These are phyloP conservation scores for Penicillium canescens DNA, from an alignment of 495 filamentous ascomycete genomes.

Conservation along the genomic window DNA sequence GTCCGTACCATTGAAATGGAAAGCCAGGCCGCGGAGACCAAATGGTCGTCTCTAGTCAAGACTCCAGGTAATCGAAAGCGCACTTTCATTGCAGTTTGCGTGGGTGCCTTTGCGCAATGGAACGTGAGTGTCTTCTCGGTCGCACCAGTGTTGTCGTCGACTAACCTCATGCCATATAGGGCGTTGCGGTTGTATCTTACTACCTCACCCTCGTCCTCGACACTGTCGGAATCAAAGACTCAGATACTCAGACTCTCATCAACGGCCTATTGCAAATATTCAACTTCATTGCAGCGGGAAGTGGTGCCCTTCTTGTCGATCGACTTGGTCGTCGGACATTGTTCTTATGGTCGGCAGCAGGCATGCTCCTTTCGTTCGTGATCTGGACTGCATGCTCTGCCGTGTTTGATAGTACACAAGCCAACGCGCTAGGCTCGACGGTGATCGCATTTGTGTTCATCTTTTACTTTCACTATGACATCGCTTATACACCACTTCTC, in stretches of 20 bases:
- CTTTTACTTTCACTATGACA: conserved; percentile 55
- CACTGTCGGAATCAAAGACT: conserved; percentile 32
- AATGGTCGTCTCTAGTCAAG: conserved; percentile 55
- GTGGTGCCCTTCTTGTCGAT: conserved; percentile 56
- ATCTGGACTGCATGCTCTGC: conserved; percentile 56
- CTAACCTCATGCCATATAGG: conserved; percentile 51
- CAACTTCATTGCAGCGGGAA: conserved; percentile 49
- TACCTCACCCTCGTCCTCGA: conserved; percentile 38
- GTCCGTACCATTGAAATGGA: conserved; percentile 21
- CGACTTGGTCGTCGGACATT: conserved; percentile 55
- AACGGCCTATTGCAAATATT: conserved; percentile 25
- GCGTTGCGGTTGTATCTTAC: conserved; percentile 66
- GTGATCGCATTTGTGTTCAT: conserved; percentile 63
- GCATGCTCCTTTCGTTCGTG: conserved; percentile 58
- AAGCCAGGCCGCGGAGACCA: conserved; percentile 25
- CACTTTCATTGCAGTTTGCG: conserved; percentile 53
- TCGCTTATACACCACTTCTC: conserved; percentile 58
- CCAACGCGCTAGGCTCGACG: conserved; percentile 42
- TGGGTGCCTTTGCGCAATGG: conserved; percentile 41
- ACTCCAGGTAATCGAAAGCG: conserved; percentile 70
- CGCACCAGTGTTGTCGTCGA: no score
- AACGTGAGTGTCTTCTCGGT: conserved; percentile 10
- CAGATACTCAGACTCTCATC: conserved; percentile 28
- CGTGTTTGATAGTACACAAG: conserved; percentile 46
- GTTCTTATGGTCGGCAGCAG: conserved; percentile 53